phyloP scores from a whole-genome alignment of 2,329 filamentous ascomycete genomes.

The Aspergillus candidus region DNA sequence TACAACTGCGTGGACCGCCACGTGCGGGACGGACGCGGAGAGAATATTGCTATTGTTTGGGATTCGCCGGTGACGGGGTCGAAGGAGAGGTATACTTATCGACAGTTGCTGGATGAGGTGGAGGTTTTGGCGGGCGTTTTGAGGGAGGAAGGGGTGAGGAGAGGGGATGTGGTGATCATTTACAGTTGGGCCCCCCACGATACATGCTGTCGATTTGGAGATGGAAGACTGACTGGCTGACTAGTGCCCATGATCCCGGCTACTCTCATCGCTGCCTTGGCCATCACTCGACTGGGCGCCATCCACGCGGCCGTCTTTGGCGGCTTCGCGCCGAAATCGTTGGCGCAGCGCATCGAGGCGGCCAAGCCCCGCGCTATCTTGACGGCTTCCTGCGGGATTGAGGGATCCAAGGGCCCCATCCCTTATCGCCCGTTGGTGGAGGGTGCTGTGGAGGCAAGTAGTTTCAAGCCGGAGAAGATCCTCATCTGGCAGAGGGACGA shows the following conservation, averaged over 20 bases:
- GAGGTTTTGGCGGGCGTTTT: constrained; percentile 76
- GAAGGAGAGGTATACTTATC: constrained; percentile 70
- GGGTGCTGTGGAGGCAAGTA: constrained; percentile 61
- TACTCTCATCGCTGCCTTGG: constrained; percentile 78
- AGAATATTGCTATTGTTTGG: constrained; percentile 71
- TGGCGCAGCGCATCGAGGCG: constrained; percentile 84
- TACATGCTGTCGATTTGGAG: not conserved
- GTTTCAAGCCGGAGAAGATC: constrained; percentile 65
- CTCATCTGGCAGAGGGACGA: constrained; percentile 81
- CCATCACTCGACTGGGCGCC: constrained; percentile 72
- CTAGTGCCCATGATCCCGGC: constrained; percentile 92
- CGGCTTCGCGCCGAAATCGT: constrained; percentile 72
- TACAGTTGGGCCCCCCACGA: constrained; percentile 58
- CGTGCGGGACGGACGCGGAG: constrained; percentile 70
- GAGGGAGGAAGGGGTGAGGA: constrained; percentile 71
- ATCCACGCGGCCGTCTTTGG: constrained; percentile 92
- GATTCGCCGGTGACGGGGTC: constrained; percentile 76
- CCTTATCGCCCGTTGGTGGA: constrained; percentile 72
- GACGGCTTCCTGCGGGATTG: constrained; percentile 88
- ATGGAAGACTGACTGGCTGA: not conserved
- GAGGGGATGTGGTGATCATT: constrained; percentile 80
- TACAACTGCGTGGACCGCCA: constrained; percentile 91
- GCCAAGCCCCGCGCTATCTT: constrained; percentile 69
- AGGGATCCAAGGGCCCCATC: constrained; percentile 72
- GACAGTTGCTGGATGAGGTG: constrained; percentile 69